Evolutionary conservation across 1,284 basidiomycete species (phyloP), one percentile per base, ranked within the genome.

Genomic region (Hymenochaete sp.): DNA sequence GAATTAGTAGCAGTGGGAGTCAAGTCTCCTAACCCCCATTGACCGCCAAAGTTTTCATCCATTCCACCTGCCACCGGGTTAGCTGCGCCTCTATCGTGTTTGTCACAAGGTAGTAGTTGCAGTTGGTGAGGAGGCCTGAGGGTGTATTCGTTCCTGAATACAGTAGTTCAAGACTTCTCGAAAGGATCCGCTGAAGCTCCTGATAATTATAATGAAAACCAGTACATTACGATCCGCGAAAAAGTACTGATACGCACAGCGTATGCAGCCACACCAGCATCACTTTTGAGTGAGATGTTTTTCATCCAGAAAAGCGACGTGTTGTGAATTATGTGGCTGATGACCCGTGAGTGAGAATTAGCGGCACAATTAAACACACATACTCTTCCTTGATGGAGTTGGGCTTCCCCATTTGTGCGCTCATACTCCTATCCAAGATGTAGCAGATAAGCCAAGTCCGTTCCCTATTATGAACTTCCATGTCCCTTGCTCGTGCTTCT

Each of bases 371-470:
- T 52, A 53, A 50, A 56, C 31, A 56, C 39, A 5, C 86, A 58
- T 64, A 88, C 89, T 87, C 90, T 68, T 86, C 85, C 59, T 81
- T 81, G 55, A 92, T 82, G 6, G 81, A 80, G 59, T 85, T 76
- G 2, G 89, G 88, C 63, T 92, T 92, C 46, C 91, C 89, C 86
- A 93, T 89, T 66, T 93, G 92, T 1, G 92, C 87, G 53, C 89
- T 91, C 49, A 86, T 75, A 53, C 90, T 93, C 47, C 92, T 77
- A 62, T 98, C 93, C 28, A 96, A 71, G 46, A 79, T 79, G 62
- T 90, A 97, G 61, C 91, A 96, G 52, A 93, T 65, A 44, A 95
- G 73, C 93, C 93, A 98, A 19, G 92, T 93, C 38, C 93, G 70
- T 62, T 97, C 93, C 35, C 93, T 76, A 62, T 96, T 97, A 62